Evolutionary conservation across 1,284 basidiomycete genomes (phyloP).

Genomic region (Pseudozyma hubeiensis): DNA sequence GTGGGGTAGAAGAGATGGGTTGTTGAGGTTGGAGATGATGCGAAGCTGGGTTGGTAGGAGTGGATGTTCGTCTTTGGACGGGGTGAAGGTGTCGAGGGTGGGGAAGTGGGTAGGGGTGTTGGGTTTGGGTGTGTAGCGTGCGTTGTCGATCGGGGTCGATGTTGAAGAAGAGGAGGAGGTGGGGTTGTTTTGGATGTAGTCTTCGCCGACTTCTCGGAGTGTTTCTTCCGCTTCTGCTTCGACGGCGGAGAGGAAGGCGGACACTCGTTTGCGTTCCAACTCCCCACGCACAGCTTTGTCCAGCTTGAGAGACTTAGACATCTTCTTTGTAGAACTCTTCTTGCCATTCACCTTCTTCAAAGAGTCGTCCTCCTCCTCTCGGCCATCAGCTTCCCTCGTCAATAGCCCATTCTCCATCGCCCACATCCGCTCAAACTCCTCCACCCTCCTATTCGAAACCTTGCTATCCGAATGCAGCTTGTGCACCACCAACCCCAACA

Average conservation of each 20-base stretch:
- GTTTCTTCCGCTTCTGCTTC: slow-evolving; percentile 35
- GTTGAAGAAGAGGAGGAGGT: slow-evolving; percentile 1
- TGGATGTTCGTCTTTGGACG: slow-evolving; percentile 11
- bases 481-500: slow-evolving; percentile 47
- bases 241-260: slow-evolving; percentile 7
- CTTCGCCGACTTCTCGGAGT: slow-evolving; percentile 25
- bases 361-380: not conserved
- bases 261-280: slow-evolving; percentile 20
- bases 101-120: slow-evolving; percentile 6
- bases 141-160: not conserved
- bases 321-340: not conserved
- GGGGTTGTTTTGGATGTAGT: slow-evolving; percentile 8
- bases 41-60: slow-evolving; percentile 23
- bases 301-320: slow-evolving; percentile 4
- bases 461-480: slow-evolving; percentile 19
- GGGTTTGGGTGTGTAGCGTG: slow-evolving; percentile 3
- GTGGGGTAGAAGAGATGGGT: slow-evolving; percentile 22
- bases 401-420: slow-evolving; percentile 28
- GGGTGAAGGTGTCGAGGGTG: not conserved
- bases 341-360: not conserved
- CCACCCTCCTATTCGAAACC: slow-evolving; percentile 28
- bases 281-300: slow-evolving; percentile 6
- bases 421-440: slow-evolving; percentile 36
- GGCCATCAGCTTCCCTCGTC: not conserved
- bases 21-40: slow-evolving; percentile 44